These are phyloP conservation scores for Phytophthora europaea DNA, from an alignment of 352 stramenopile genomes.

Conservation along the genomic window DNA sequence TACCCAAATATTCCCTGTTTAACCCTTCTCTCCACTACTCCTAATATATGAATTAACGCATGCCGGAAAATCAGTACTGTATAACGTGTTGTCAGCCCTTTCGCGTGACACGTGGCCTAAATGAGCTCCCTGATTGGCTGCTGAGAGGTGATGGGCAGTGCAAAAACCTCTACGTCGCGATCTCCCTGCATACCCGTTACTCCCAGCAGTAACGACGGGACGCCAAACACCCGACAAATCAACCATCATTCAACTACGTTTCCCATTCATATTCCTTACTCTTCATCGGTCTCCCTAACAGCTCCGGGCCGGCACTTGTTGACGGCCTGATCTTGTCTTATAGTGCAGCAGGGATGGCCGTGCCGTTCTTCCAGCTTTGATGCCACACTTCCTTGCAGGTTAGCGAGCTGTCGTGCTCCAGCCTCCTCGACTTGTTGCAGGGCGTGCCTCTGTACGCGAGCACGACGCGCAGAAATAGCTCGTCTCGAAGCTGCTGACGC, in stretches of 20 bases:
- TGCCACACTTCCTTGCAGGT: constrained; percentile 26
- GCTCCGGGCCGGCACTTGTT: constrained; percentile 2
- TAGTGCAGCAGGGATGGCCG: constrained; percentile 8
- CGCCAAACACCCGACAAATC: background rate
- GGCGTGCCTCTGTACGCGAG: constrained; percentile 7
- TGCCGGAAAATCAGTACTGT: constrained; percentile 8
- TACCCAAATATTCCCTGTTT: background rate
- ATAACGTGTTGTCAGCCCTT: constrained; percentile 6
- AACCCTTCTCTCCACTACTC: too few species aligned
- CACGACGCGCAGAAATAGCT: constrained; percentile 26
- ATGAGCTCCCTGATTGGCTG: background rate
- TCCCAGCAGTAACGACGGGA: background rate
- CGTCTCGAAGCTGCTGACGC: constrained; percentile 27
- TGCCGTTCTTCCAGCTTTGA: constrained; percentile 28
- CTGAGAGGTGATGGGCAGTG: background rate
- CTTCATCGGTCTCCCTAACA: background rate
- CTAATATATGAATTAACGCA: background rate
- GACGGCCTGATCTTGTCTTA: constrained; percentile 22
- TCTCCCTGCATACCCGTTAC: constrained; percentile 18
- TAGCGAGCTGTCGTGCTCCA: constrained; percentile 10
- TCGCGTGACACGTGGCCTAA: background rate
- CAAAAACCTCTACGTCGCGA: constrained; percentile 3
- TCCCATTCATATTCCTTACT: background rate
- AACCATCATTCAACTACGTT: constrained; percentile 11
- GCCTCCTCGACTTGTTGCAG: constrained; percentile 12